Conservation (phyloP, 176 grass and related monocot genomes). For the Lolium perenne region DNA sequence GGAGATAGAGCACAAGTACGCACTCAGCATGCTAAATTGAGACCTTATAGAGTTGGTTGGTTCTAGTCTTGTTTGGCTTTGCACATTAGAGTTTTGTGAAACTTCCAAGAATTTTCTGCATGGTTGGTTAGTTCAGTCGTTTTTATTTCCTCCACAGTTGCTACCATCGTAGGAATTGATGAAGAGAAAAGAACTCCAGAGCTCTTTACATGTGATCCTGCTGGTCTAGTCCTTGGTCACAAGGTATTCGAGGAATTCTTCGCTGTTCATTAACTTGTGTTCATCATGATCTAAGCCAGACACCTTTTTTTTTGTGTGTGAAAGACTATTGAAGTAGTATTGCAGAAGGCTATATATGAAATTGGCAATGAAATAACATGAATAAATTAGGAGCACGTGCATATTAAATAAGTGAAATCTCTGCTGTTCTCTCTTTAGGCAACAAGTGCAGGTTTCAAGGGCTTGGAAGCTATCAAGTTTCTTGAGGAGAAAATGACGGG, state of each 20-base stretch:
- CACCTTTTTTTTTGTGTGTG: neutral
- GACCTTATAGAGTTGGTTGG: slow-evolving; percentile 72
- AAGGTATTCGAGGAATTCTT: slow-evolving; percentile 46
- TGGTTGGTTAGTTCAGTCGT: neutral
- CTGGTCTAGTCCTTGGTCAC: slow-evolving; percentile 62
- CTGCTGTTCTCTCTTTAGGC: slow-evolving; percentile 42
- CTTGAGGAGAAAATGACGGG: slow-evolving; percentile 62
- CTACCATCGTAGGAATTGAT: slow-evolving; percentile 71
- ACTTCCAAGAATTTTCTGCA: neutral
- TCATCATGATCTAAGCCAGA: slow-evolving; percentile 17
- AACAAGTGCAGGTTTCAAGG: slow-evolving; percentile 55
- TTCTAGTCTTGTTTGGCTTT: slow-evolving; percentile 22
- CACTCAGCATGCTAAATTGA: slow-evolving; percentile 60
- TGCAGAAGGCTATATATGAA: slow-evolving; percentile 11
- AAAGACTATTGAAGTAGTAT: slow-evolving; percentile 16
- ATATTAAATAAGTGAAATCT: neutral
- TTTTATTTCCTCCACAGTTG: slow-evolving; percentile 37
- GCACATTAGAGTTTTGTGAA: neutral
- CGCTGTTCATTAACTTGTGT: neutral
- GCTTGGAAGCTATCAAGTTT: slow-evolving; percentile 57
- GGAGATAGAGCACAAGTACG: slow-evolving; percentile 62
- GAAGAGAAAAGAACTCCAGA: slow-evolving; percentile 64
- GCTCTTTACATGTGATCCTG: slow-evolving; percentile 69
- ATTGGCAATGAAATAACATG: neutral
- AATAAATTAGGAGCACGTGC: neutral